Base-by-base conservation (phyloP, 306 rosid species). In the Hylodesmum podocarpum region DNA sequence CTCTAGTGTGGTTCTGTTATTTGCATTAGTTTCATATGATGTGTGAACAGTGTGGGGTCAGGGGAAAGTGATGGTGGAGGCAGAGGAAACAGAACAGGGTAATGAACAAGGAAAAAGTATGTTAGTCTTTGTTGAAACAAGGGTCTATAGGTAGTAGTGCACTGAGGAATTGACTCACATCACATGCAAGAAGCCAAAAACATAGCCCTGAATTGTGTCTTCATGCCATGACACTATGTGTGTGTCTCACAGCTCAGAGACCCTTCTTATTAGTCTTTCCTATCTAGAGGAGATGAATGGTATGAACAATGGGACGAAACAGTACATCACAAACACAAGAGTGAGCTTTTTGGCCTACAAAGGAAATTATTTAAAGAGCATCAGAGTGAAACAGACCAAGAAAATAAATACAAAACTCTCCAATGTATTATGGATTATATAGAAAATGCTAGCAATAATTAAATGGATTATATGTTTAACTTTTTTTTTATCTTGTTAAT, bases 21-120 rank as follows among this genome's bases (percentile, higher is more conserved):
- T 65, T 27, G 76, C 81, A 73, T 54, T 43, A 58, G 66, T 53
- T 44, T 43, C 53, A 22, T 62, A 43, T 71, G 84, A 44, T 80
- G 73, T 29, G 47, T 57, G 46, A 84, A 77, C 69, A 61, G 64
- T 28, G 69, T 64, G 77, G 77, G 51, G 78, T 51, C 53, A 72
- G 61, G 70, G 61, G 91, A 85, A 75, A 89, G 80, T 50, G 87
- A 84, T 86, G 9, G 75, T 50, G 44, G 75, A 80, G 73, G 86
- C 89, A 86, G 87, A 34, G 66, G 66, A 76, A 85, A 73, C 76
- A 78, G 85, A 78, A 57, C 78, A 55, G 36, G 4, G 31, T 31
- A 59, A 40, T 59, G 47, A 62, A 62, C 49, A 64, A 74, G 59
- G 53, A 73, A 84, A 82, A 79, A 63, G 84, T 78, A 83, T 37